Conservation (phyloP, 768 basidiomycete species). For the Sistotremastrum niveocremeum region DNA sequence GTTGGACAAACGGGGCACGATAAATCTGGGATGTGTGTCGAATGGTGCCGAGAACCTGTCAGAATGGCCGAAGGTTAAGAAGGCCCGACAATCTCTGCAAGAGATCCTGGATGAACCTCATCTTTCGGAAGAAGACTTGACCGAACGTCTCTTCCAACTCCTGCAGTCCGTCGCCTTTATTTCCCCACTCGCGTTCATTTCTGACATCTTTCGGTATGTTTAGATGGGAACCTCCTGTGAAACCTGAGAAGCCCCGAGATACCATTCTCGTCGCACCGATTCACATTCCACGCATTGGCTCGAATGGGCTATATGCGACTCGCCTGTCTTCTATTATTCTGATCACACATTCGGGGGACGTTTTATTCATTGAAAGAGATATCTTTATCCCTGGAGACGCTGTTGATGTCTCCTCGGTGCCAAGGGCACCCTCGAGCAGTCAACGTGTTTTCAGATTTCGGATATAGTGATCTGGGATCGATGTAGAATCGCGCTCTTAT, state of each 20-base stretch:
- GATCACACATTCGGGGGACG: constrained; percentile 43
- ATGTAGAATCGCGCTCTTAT: no score
- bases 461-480: not conserved
- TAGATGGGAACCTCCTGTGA: not conserved
- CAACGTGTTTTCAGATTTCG: constrained; percentile 14
- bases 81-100: constrained; percentile 37
- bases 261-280: constrained; percentile 55
- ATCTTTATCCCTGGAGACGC: constrained; percentile 36
- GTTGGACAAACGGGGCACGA: constrained; percentile 26
- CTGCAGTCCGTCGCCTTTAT: constrained; percentile 44
- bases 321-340: constrained; percentile 63
- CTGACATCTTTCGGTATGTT: constrained; percentile 8
- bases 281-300: constrained; percentile 7
- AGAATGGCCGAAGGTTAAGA: constrained; percentile 63
- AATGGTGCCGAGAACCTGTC: constrained; percentile 61
- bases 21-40: constrained; percentile 45
- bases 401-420: constrained; percentile 1
- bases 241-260: constrained; percentile 41
- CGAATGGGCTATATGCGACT: constrained; percentile 40
- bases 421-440: constrained; percentile 7
- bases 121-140: constrained; percentile 37
- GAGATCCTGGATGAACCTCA: constrained; percentile 26
- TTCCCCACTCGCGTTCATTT: constrained; percentile 4
- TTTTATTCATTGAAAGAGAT: constrained; percentile 60
- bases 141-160: constrained; percentile 46